Evolutionary conservation across 1,284 basidiomycete species (phyloP), one percentile per base, ranked within the genome.

Genomic region (Trametes pubescens): DNA sequence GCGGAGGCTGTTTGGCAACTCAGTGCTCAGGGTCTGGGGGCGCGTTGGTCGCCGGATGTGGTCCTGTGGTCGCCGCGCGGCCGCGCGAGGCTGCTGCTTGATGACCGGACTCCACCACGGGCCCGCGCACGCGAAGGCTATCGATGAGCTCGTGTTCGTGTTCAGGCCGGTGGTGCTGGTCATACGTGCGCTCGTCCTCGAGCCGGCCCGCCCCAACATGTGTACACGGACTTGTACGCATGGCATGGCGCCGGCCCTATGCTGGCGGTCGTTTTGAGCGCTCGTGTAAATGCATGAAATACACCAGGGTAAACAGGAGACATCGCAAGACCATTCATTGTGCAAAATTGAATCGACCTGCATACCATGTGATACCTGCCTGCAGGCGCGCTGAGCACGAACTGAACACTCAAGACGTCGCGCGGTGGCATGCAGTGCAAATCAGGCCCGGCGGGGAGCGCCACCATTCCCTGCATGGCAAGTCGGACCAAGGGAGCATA

Each of bases 31-130:
- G 18, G 21, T 14, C 35, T 22, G 13, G 34, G 18, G 51, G 13
- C 51, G 32, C 32, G 51, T 21, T n/a, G 16, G 18, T 32, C 48
- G 26, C 26, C 48, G 48, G 48, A 11, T 7, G 13, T 49, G 48
- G 24, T 32, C 48, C n/a, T 51, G 40, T 56, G 26, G 14, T 26
- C 37, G 54, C 13, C 29, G 24, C 21, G 21, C 22, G 14, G 40
- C 40, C 14, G 14, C 14, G 18, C 14, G 40, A 43, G 16, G 40
- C 40, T 43, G 40, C 16, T 43, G 29, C 46, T 57, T 57, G 56
- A 57, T 57, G 56, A 57, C 56, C 56, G 56, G 56, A 40, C 56
- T 49, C 47, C 56, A 37, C 56, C 29, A 8, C 22, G 24, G 44
- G 44, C 8, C 44, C 24, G 44, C 21, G 44, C 22, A 24, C 55